Evolutionary conservation across 495 filamentous ascomycete genomes (phyloP), one percentile per base, ranked within the genome.

Genomic region (Talaromyces ruber): DNA sequence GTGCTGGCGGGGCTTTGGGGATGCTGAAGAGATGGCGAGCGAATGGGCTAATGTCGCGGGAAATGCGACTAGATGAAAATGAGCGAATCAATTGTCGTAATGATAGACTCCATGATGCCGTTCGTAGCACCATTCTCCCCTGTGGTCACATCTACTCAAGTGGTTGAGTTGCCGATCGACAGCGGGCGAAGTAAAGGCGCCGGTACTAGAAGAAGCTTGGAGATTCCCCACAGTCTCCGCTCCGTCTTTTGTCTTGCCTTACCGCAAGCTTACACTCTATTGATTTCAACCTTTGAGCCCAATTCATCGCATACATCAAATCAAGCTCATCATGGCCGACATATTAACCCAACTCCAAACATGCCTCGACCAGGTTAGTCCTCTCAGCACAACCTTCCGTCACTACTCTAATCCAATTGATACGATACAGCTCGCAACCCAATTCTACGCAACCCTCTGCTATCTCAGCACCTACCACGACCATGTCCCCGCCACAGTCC

Each of bases 301-400:
- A 63, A 43, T 29, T 60, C 59, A 18, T 11, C 21, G 34, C 16
- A 30, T 24, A 39, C n/a, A 16, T 28, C 60, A 50, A 22, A 21
- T 12, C 50, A 45, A 3, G 24, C 6, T 39, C 67, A 76, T 54
- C 60, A 97, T 97, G 93, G 89, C 88, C 0, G 94, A 98, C 74
- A 83, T 88, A 50, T 83, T 98, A 43, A 97, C 94, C 4, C 93
- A 97, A 71, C 82, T 98, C 45, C 94, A 98, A 79, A 92, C 96
- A 71, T 90, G 91, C 71, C 87, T 96, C 61, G 93, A 98, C 71
- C 87, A 96, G 79, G 91, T 93, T 77, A 63, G 58, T 34, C 51
- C 47, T 43, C 14, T 37, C 16, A 16, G 6, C 11, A 5, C 28
- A 58, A 29, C 55, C 61, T 43, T 30, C 39, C 47, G 14, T n/a